phyloP scores from a whole-genome alignment of 805 yeast species.

The Osmozyma mogii region DNA sequence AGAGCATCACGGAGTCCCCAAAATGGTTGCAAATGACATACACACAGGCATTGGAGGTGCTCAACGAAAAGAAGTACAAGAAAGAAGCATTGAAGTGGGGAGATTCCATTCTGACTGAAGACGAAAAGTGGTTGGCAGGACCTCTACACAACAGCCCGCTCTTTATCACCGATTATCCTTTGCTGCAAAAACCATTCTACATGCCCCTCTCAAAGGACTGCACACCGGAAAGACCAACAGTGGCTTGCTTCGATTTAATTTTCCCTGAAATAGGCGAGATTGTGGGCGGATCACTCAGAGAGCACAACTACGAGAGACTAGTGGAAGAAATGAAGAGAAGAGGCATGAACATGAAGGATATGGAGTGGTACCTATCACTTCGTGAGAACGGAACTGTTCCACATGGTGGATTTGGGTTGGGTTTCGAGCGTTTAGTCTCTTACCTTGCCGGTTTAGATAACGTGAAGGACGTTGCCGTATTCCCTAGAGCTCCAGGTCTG shows the following conservation, averaged over 20 bases:
- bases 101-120: slow-evolving; percentile 68
- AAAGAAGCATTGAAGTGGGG: slow-evolving; percentile 48
- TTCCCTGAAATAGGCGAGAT: slow-evolving; percentile 92
- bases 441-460: slow-evolving; percentile 70
- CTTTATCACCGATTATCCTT: slow-evolving; percentile 86
- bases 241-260: slow-evolving; percentile 82
- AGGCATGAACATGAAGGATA: slow-evolving; percentile 48
- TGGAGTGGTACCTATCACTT: slow-evolving; percentile 76
- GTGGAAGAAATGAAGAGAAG: slow-evolving; percentile 41
- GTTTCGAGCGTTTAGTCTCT: slow-evolving; percentile 77
- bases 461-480: slow-evolving; percentile 79
- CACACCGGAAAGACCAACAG: slow-evolving; percentile 43
- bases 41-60: slow-evolving; percentile 58
- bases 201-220: slow-evolving; percentile 51
- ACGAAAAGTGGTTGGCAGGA: slow-evolving; percentile 87
- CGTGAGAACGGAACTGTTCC: slow-evolving; percentile 78
- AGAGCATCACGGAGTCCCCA: slow-evolving; percentile 30
- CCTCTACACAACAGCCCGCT: slow-evolving; percentile 63
- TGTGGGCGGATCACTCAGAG: slow-evolving; percentile 92
- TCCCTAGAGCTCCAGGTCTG: slow-evolving; percentile 59
- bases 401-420: slow-evolving; percentile 97
- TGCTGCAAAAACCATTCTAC: slow-evolving; percentile 76
- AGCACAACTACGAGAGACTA: slow-evolving; percentile 48
- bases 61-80: slow-evolving; percentile 30
- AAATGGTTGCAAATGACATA: slow-evolving; percentile 71